Conservation (phyloP, 345 rosid genomes). For the Ricinus communis region DNA sequence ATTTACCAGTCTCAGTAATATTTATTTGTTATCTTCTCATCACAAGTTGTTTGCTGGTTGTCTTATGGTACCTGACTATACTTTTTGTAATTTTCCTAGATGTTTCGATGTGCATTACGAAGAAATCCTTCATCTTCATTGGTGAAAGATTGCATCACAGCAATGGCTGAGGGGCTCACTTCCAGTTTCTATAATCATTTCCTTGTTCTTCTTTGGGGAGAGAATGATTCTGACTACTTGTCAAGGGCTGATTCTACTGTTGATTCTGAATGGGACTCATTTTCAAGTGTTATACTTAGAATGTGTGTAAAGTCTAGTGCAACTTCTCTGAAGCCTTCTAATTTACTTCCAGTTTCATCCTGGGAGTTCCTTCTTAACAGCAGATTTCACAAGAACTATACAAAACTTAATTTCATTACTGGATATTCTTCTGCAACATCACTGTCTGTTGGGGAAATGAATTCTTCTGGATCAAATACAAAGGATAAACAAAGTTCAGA, state of each 20-base stretch:
- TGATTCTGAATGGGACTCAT: slow-evolving; percentile 72
- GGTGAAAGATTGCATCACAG: slow-evolving; percentile 80
- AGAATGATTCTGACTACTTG: slow-evolving; percentile 41
- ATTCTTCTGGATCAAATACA: slow-evolving; percentile 31
- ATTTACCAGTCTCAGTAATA: not conserved
- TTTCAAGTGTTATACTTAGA: slow-evolving; percentile 57
- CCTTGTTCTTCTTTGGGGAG: slow-evolving; percentile 86
- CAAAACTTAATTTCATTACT: slow-evolving; percentile 38
- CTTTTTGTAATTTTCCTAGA: slow-evolving; percentile 41
- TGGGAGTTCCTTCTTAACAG: slow-evolving; percentile 91
- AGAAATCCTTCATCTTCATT: slow-evolving; percentile 74
- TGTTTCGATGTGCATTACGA: slow-evolving; percentile 75
- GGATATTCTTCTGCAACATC: slow-evolving; percentile 36
- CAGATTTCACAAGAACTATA: slow-evolving; percentile 72
- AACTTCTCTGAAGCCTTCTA: slow-evolving; percentile 36
- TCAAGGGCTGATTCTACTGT: slow-evolving; percentile 48
- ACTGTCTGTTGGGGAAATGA: slow-evolving; percentile 32
- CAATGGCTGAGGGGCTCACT: slow-evolving; percentile 84
- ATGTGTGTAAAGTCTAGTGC: slow-evolving; percentile 53
- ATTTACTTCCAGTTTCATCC: slow-evolving; percentile 42
- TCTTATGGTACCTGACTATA: not conserved
- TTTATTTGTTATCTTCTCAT: slow-evolving; percentile 1
- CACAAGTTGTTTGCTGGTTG: not conserved
- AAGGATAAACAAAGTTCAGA: slow-evolving; percentile 37
- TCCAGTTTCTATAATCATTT: slow-evolving; percentile 66